These are phyloP conservation scores for Vishniacozyma victoriae DNA, from an alignment of 768 basidiomycete genomes.

Conservation along the genomic window DNA sequence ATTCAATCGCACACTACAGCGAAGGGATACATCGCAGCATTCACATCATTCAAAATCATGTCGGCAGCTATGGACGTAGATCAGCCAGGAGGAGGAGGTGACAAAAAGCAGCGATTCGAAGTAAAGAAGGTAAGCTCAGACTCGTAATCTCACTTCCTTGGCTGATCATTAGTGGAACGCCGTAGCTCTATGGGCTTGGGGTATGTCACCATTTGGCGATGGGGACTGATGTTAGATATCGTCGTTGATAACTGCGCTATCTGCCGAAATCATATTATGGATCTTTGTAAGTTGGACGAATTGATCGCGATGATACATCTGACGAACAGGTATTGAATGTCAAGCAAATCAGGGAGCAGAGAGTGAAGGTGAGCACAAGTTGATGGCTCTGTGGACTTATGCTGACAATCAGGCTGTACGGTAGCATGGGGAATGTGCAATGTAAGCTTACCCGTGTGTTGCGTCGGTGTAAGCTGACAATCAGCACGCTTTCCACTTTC, in stretches of 20 bases:
- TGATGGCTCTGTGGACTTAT: not conserved
- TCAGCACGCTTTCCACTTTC: slow-evolving; percentile 97
- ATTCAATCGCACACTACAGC: too few species aligned
- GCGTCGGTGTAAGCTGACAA: not conserved
- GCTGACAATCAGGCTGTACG: slow-evolving; percentile 51
- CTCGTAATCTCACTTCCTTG: not conserved
- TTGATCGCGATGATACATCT: not conserved
- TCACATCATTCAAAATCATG: too few species aligned
- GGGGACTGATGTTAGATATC: slow-evolving; percentile 62
- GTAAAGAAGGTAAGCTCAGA: slow-evolving; percentile 80
- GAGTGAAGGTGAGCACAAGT: slow-evolving; percentile 58
- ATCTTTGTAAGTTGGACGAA: slow-evolving; percentile 67
- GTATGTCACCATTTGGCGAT: slow-evolving; percentile 50
- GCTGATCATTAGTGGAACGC: slow-evolving; percentile 81
- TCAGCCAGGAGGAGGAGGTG: slow-evolving; percentile 48
- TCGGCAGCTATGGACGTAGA: slow-evolving; percentile 6
- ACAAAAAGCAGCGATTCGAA: slow-evolving; percentile 76
- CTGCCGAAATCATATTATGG: slow-evolving; percentile 99
- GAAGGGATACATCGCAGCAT: too few species aligned
- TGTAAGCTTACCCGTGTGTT: slow-evolving; percentile 57
- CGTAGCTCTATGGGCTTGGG: slow-evolving; percentile 98
- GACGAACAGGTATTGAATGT: slow-evolving; percentile 83
- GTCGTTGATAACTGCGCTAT: slow-evolving; percentile 99
- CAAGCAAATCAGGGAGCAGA: slow-evolving; percentile 98
- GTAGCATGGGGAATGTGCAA: slow-evolving; percentile 99